phyloP scores from a whole-genome alignment of 192 early-diverging fungal genomes.

The Backusella tuberculispora region DNA sequence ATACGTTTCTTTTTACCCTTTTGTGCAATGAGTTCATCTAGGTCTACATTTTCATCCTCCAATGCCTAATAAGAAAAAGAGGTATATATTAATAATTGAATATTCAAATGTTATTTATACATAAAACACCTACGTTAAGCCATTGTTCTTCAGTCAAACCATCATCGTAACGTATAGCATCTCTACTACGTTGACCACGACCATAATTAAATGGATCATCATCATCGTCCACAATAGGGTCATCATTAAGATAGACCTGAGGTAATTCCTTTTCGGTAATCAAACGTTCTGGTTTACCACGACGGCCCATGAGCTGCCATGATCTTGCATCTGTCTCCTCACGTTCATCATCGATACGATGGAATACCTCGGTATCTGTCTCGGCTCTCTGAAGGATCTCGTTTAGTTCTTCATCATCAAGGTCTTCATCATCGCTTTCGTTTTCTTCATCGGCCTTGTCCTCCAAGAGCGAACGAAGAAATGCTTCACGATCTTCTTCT shows the following conservation, averaged over 20 bases:
- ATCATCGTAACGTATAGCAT: constrained; percentile 86
- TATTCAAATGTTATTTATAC: background rate
- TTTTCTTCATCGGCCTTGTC: constrained; percentile 82
- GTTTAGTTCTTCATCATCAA: constrained; percentile 91
- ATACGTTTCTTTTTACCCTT: constrained; percentile 40
- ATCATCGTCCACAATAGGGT: constrained; percentile 47
- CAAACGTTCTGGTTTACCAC: constrained; percentile 73
- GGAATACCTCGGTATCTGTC: constrained; percentile 77
- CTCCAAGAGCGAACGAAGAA: constrained; percentile 84
- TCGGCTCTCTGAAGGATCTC: constrained; percentile 89
- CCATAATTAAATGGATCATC: constrained; percentile 62
- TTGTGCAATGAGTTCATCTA: constrained; percentile 23
- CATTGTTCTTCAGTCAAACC: constrained; percentile 94
- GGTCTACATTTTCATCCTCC: constrained; percentile 44
- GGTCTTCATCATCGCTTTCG: constrained; percentile 68
- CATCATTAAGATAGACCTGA: constrained; percentile 71
- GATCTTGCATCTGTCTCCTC: constrained; percentile 46
- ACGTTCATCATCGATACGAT: constrained; percentile 77
- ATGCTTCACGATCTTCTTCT: constrained; percentile 89
- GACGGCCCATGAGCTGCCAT: constrained; percentile 61
- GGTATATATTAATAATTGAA: background rate
- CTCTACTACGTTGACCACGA: constrained; percentile 75
- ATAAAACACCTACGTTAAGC: constrained; percentile 57
- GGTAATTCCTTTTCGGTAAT: constrained; percentile 89
- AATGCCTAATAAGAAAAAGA: constrained; percentile 48